Percentiles rank a stretch among this genome's conserved stretches.
These are phyloP conservation scores for Eucalyptus brandiana DNA, from an alignment of 345 rosid species.

Conservation along the genomic window DNA sequence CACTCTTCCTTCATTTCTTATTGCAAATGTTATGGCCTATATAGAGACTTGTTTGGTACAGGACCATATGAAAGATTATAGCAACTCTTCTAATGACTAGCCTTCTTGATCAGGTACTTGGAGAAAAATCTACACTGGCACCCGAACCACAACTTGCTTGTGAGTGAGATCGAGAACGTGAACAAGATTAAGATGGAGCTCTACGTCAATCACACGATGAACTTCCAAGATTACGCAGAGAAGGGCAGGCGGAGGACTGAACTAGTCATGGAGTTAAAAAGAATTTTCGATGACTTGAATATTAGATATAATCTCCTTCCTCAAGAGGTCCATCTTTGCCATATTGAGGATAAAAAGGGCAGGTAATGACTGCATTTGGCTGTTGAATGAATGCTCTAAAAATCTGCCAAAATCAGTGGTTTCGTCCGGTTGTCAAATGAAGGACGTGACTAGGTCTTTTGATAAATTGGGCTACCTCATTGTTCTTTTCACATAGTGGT, in stretches of 20 bases:
- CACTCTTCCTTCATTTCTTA: not conserved
- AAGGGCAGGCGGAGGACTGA: slow-evolving; percentile 41
- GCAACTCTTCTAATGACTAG: not conserved
- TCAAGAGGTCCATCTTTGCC: slow-evolving; percentile 31
- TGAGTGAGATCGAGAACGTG: slow-evolving; percentile 44
- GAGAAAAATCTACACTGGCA: slow-evolving; percentile 27
- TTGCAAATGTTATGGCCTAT: not conserved
- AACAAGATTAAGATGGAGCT: slow-evolving; percentile 41
- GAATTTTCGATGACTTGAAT: slow-evolving; percentile 37
- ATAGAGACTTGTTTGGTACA: not conserved
- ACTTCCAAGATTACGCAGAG: slow-evolving; percentile 46
- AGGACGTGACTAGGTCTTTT: not conserved
- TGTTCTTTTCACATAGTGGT: not conserved
- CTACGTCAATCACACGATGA: slow-evolving; percentile 34
- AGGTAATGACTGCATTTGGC: not conserved
- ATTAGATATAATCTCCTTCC: slow-evolving; percentile 42
- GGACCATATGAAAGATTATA: not conserved
- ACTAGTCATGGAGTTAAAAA: slow-evolving; percentile 37
- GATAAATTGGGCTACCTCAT: not conserved
- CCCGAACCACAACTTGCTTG: slow-evolving; percentile 20
- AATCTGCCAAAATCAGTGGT: not conserved
- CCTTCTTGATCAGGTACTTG: slow-evolving; percentile 23
- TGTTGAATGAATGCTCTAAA: not conserved
- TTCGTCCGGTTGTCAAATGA: not conserved
- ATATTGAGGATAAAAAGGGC: not conserved